phyloP scores from a whole-genome alignment of 495 filamentous ascomycete species.

The Lichenothelia convexa region DNA sequence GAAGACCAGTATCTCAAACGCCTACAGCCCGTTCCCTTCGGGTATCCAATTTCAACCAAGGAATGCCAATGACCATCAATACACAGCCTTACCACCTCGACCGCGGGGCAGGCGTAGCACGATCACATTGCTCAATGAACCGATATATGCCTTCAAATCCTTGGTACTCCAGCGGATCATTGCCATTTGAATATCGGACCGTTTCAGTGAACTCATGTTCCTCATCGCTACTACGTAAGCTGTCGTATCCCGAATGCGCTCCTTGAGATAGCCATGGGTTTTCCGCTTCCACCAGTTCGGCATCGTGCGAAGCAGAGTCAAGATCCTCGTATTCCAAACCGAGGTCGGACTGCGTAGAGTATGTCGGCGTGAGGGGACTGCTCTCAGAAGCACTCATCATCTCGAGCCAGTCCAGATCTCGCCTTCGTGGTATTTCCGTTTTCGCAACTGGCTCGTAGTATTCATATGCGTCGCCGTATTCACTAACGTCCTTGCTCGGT shows the following conservation, averaged over 20 bases:
- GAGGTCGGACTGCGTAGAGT: slow-evolving; percentile 18
- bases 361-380: slow-evolving; percentile 5
- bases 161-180: slow-evolving; percentile 42
- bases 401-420: slow-evolving; percentile 32
- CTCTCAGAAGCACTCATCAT: slow-evolving; percentile 33
- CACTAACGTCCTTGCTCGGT: slow-evolving; percentile 29
- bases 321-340: slow-evolving; percentile 30
- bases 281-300: slow-evolving; percentile 27
- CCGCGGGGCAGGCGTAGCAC: too few species aligned
- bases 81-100: too few species aligned
- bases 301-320: slow-evolving; percentile 11
- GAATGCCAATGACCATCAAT: too few species aligned
- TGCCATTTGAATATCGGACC: slow-evolving; percentile 8
- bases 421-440: slow-evolving; percentile 6
- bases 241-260: slow-evolving; percentile 34
- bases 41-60: too few species aligned
- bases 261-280: slow-evolving; percentile 31
- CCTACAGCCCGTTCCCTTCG: too few species aligned
- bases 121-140: slow-evolving; percentile 76
- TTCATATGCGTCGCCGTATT: slow-evolving; percentile 14
- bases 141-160: slow-evolving; percentile 71
- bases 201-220: slow-evolving; percentile 24
- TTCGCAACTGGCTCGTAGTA: slow-evolving; percentile 2
- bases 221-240: slow-evolving; percentile 34
- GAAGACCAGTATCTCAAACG: too few species aligned